These are phyloP conservation scores for Serendipita sp. DNA, from an alignment of 1,284 basidiomycete species.

Conservation along the genomic window DNA sequence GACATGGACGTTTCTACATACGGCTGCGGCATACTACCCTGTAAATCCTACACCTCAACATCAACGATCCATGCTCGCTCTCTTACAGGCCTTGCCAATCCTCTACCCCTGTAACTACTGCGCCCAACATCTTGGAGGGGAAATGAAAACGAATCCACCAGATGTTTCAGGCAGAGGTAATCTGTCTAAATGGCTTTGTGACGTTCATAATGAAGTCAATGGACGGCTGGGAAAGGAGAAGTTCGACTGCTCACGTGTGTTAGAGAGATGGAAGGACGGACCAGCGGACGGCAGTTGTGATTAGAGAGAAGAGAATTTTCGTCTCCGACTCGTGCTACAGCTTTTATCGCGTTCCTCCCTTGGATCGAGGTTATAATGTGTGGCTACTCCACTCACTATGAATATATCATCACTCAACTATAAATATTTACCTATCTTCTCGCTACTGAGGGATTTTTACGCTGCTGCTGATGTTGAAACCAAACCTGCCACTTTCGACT, in stretches of 20 bases:
- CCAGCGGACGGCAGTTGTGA: conserved; percentile 78
- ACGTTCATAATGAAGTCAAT: conserved; percentile 86
- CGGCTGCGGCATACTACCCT: conserved; percentile 90
- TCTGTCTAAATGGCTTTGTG: conserved; percentile 77
- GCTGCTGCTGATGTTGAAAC: too few species aligned
- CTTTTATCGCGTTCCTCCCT: too few species aligned
- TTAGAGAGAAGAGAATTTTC: conserved; percentile 24
- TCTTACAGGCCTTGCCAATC: conserved; percentile 61
- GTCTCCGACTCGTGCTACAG: not conserved
- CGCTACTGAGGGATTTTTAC: too few species aligned
- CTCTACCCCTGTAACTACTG: conserved; percentile 82
- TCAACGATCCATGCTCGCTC: conserved; percentile 64
- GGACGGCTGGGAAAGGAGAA: conserved; percentile 63
- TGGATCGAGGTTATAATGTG: too few species aligned
- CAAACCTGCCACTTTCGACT: too few species aligned
- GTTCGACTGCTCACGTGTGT: conserved; percentile 62
- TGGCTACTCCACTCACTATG: too few species aligned
- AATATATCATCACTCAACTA: too few species aligned
- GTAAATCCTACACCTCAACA: conserved; percentile 53
- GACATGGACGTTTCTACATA: conserved; percentile 92
- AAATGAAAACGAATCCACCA: conserved; percentile 52
- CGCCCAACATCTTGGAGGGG: conserved; percentile 62
- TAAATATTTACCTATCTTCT: too few species aligned
- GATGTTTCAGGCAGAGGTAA: conserved; percentile 54
- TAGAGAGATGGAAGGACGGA: conserved; percentile 83